A percentile compares a stretch with the other conserved stretches of the same genome.
phyloP scores from a whole-genome alignment of 352 stramenopile species.

The Peronospora farinosa region DNA sequence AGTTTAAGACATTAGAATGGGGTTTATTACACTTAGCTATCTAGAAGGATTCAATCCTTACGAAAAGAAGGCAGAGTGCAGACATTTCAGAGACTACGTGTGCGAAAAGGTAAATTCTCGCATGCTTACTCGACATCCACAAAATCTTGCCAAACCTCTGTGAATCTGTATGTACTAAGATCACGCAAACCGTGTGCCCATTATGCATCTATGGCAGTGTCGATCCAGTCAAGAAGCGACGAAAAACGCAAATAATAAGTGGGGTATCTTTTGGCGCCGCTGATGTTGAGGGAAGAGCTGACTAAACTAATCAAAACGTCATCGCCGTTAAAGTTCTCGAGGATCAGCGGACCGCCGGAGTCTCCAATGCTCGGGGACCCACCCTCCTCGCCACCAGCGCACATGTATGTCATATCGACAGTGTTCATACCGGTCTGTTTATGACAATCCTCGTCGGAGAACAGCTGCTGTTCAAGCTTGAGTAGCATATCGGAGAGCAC shows the following conservation, averaged over 20 bases:
- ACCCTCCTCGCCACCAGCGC: conserved; percentile 20
- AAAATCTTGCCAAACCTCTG: too few species aligned
- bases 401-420: conserved; percentile 23
- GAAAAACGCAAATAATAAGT: conserved; percentile 49
- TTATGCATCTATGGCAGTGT: not conserved
- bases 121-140: too few species aligned
- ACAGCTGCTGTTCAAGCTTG: conserved; percentile 7
- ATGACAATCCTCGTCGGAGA: conserved; percentile 12
- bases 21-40: too few species aligned
- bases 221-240: conserved; percentile 31
- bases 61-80: too few species aligned
- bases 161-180: too few species aligned
- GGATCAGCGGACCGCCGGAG: conserved; percentile 27
- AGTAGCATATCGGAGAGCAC: conserved; percentile 16
- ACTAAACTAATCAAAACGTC: conserved; percentile 45
- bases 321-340: conserved; percentile 18
- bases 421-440: conserved; percentile 12
- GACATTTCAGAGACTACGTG: too few species aligned
- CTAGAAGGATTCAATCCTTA: too few species aligned
- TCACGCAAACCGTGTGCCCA: not conserved
- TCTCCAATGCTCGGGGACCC: conserved; percentile 31
- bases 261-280: conserved; percentile 30
- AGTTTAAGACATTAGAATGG: too few species aligned
- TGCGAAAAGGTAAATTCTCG: too few species aligned
- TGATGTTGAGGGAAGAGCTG: conserved; percentile 23